Conservation (phyloP, 805 yeast genomes). For the Starmerella kuoi region DNA sequence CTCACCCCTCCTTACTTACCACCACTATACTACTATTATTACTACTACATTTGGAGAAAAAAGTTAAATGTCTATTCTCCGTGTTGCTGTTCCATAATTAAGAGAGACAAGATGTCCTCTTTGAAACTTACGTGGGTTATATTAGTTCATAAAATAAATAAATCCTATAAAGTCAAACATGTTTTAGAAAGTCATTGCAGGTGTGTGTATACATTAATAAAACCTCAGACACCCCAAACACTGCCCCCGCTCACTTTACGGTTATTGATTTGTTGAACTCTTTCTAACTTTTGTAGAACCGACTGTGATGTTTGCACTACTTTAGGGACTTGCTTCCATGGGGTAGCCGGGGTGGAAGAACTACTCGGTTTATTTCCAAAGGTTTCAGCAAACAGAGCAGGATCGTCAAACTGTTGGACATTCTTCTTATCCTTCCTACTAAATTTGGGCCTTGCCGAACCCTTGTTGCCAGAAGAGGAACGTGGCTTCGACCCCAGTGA, state of each 20-base stretch:
- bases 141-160: no score
- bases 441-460: constrained; percentile 10
- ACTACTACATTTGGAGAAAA: no score
- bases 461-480: constrained; percentile 1
- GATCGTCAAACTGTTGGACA: constrained; percentile 10
- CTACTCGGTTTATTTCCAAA: not conserved
- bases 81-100: no score
- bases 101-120: no score
- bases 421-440: constrained; percentile 4
- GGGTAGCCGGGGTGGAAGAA: constrained; percentile 6
- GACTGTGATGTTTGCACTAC: constrained; percentile 11
- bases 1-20: no score
- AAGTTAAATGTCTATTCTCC: no score
- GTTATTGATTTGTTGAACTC: constrained; percentile 8
- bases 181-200: no score
- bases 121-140: no score
- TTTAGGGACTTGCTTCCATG: constrained; percentile 16
- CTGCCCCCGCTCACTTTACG: constrained; percentile 1
- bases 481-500: constrained; percentile 4
- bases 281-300: constrained; percentile 10
- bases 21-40: no score
- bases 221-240: no score
- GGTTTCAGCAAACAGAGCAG: constrained; percentile 3
- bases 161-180: no score
- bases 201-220: no score